A percentile compares a stretch with the other conserved stretches of the same genome.
These are phyloP conservation scores for Chlamydomonas reinhardtii DNA, from an alignment of 163 green algal genomes.

Conservation along the genomic window DNA sequence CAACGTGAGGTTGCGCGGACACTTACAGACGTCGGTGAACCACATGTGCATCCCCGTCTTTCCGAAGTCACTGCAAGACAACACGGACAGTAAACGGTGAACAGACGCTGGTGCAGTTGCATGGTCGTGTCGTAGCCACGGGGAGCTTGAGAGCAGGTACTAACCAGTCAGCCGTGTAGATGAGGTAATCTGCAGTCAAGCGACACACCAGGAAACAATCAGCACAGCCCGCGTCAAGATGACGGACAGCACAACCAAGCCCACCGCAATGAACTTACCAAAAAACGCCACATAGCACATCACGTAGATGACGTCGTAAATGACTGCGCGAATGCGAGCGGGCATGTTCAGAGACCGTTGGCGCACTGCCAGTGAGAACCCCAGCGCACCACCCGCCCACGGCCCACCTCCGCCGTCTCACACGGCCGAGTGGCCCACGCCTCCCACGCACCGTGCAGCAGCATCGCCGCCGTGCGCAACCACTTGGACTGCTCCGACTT, in stretches of 20 bases:
- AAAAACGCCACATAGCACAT: conserved; percentile 19
- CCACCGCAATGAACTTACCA: background rate
- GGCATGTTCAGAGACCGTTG: too few species aligned
- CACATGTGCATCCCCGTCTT: conserved; percentile 9
- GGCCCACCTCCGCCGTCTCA: too few species aligned
- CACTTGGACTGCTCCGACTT: conserved; percentile 36
- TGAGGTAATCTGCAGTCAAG: conserved; percentile 20
- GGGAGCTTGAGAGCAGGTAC: too few species aligned
- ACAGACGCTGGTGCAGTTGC: too few species aligned
- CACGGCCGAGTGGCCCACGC: too few species aligned
- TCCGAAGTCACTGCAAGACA: background rate
- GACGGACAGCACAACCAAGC: background rate
- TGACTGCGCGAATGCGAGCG: too few species aligned
- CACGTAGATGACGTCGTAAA: conserved; percentile 21
- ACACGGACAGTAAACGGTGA: too few species aligned
- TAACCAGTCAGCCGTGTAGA: conserved; percentile 14
- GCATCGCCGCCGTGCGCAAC: conserved; percentile 3
- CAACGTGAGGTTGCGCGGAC: too few species aligned
- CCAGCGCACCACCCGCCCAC: too few species aligned
- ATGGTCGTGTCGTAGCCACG: too few species aligned
- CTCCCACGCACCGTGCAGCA: conserved; percentile 22
- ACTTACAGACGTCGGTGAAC: conserved; percentile 41
- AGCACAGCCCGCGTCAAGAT: background rate
- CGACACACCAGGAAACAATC: background rate
- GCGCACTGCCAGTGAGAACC: too few species aligned